Conservation (phyloP, 768 basidiomycete genomes). For the Megacollybia marginata region DNA sequence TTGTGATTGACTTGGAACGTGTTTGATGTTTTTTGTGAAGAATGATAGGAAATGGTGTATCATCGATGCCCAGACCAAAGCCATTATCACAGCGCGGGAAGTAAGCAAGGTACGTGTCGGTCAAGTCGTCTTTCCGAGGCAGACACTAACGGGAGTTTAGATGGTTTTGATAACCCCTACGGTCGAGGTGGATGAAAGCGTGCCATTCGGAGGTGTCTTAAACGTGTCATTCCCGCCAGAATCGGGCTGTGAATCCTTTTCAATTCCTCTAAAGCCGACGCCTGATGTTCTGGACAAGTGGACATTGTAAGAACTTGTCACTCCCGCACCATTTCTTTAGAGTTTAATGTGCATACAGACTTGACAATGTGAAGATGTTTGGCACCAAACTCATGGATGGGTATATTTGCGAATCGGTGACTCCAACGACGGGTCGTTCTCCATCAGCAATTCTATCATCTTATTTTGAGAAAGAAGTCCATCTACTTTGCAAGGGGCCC, state of each 20-base stretch:
- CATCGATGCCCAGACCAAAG: slow-evolving; percentile 44
- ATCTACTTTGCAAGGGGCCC: slow-evolving; percentile 64
- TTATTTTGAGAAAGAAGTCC: slow-evolving; percentile 54
- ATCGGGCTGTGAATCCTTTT: slow-evolving; percentile 50
- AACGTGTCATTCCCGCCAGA: slow-evolving; percentile 51
- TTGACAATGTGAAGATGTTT: slow-evolving; percentile 49
- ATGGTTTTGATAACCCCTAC: slow-evolving; percentile 63
- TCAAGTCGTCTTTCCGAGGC: background rate
- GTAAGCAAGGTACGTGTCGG: slow-evolving; percentile 40
- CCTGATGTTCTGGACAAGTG: slow-evolving; percentile 41
- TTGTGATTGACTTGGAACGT: background rate
- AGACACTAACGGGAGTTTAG: slow-evolving; percentile 24
- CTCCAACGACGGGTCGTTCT: slow-evolving; percentile 21
- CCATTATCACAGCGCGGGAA: slow-evolving; percentile 63
- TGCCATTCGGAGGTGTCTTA: too few relatives aligned
- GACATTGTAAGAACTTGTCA: slow-evolving; percentile 39
- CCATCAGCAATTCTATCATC: slow-evolving; percentile 51
- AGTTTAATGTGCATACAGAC: slow-evolving; percentile 22
- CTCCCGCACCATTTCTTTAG: slow-evolving; percentile 1
- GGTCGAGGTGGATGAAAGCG: slow-evolving; percentile 36
- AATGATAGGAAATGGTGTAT: slow-evolving; percentile 70
- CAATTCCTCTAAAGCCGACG: slow-evolving; percentile 50
- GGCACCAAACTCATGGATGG: slow-evolving; percentile 45
- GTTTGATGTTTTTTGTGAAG: slow-evolving; percentile 24
- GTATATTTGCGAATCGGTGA: slow-evolving; percentile 47